Percentiles rank a stretch among this genome's conserved stretches.
Evolutionary conservation across 2,329 filamentous ascomycete genomes (phyloP).

Genomic region (Aspergillus uvarum): DNA sequence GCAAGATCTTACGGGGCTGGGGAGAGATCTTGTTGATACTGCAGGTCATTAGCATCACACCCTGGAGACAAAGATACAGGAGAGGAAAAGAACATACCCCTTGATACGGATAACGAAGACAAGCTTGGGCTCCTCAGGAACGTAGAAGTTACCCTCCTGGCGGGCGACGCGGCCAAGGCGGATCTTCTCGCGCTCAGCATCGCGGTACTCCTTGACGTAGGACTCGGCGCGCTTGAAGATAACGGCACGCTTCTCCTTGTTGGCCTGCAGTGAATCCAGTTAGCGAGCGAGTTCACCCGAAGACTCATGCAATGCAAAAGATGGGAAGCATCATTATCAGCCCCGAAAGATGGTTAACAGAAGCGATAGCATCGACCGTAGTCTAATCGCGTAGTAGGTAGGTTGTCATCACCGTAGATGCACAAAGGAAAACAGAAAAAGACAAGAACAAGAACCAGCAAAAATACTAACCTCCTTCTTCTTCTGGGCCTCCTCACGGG

Average conservation of each 20-base stretch:
- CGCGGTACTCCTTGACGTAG: conserved; percentile 99
- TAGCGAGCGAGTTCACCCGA: conserved; percentile 24
- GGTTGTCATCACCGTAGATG: conserved; percentile 76
- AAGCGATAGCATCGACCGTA: conserved; percentile 91
- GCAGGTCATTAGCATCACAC: conserved; percentile 14
- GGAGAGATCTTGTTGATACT: conserved; percentile 99
- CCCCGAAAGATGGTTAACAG: conserved; percentile 60
- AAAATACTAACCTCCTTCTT: conserved; percentile 76
- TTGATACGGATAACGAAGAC: conserved; percentile 99
- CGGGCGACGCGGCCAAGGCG: conserved; percentile 86
- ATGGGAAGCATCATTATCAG: conserved; percentile 59
- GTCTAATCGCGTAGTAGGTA: conserved; percentile 88
- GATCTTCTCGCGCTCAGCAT: conserved; percentile 97
- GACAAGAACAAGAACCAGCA: not conserved
- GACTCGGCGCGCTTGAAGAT: conserved; percentile 99
- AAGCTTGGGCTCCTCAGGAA: conserved; percentile 91
- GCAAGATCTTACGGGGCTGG: conserved; percentile 99
- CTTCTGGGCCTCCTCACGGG: conserved; percentile 74
- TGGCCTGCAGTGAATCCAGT: conserved; percentile 62
- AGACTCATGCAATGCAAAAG: conserved; percentile 13
- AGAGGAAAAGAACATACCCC: conserved; percentile 64
- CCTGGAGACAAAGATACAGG: too few species aligned
- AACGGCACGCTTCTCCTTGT: conserved; percentile 96
- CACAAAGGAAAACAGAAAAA: conserved; percentile 20
- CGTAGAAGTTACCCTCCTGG: conserved; percentile 89